Percentiles rank a stretch among this genome's conserved stretches.
Evolutionary conservation across 768 basidiomycete species (phyloP).

Genomic region (Gymnopilus dilepis): DNA sequence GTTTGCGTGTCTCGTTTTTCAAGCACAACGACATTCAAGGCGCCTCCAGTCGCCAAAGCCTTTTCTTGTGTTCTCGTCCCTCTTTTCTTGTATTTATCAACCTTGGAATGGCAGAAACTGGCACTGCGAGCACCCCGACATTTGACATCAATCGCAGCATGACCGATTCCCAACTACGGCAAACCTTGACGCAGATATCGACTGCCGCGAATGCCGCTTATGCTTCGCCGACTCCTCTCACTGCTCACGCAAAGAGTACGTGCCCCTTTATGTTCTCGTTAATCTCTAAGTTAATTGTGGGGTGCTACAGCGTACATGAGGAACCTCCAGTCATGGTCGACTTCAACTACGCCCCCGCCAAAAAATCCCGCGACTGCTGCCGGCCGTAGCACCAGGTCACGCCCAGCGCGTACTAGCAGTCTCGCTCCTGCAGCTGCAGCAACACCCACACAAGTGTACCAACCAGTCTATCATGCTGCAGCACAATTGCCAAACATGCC

Average conservation of each 20-base stretch:
- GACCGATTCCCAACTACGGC: slow-evolving; percentile 66
- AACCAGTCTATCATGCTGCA: neutral
- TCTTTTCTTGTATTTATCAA: neutral
- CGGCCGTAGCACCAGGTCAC: slow-evolving; percentile 45
- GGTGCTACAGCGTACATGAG: slow-evolving; percentile 55
- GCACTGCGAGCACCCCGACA: slow-evolving; percentile 29
- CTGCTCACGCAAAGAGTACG: slow-evolving; percentile 42
- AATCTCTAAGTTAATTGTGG: slow-evolving; percentile 11
- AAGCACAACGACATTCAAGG: slow-evolving; percentile 14
- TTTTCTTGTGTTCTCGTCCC: neutral
- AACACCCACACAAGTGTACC: slow-evolving; percentile 28
- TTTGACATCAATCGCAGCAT: slow-evolving; percentile 47
- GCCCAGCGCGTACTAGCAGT: slow-evolving; percentile 47
- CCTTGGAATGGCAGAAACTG: slow-evolving; percentile 34
- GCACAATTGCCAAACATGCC: slow-evolving; percentile 37
- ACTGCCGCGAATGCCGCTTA: slow-evolving; percentile 44
- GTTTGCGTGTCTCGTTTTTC: slow-evolving; percentile 21
- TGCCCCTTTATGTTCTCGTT: slow-evolving; percentile 5
- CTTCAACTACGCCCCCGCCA: slow-evolving; percentile 59
- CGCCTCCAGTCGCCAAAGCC: slow-evolving; percentile 6
- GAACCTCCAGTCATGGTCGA: slow-evolving; percentile 75
- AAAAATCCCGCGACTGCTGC: slow-evolving; percentile 41
- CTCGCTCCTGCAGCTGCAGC: slow-evolving; percentile 41
- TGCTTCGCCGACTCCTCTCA: slow-evolving; percentile 45
- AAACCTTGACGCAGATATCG: slow-evolving; percentile 61